Percentiles rank a stretch among this genome's conserved stretches.
Conservation (phyloP, 768 basidiomycete genomes). For the Mycena leptocephala region DNA sequence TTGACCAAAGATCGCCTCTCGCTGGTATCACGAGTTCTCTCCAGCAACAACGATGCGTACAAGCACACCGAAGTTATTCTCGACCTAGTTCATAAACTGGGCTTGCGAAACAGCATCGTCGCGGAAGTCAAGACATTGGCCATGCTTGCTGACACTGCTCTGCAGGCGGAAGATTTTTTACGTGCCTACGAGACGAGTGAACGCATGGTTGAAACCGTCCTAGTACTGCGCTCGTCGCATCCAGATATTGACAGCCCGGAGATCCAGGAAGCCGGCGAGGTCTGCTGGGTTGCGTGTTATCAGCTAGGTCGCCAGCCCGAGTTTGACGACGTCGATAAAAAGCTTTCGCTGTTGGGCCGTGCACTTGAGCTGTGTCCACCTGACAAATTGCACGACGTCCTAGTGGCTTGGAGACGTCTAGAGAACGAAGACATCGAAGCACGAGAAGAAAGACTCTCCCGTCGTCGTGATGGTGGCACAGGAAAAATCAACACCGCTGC, state of each 20-base stretch:
- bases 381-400: constrained; percentile 84
- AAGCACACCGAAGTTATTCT: constrained; percentile 94
- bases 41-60: constrained; percentile 89
- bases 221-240: constrained; percentile 59
- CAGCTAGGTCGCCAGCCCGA: constrained; percentile 90
- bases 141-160: constrained; percentile 93
- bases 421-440: constrained; percentile 76
- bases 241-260: constrained; percentile 54
- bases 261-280: constrained; percentile 77
- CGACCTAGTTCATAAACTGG: constrained; percentile 92
- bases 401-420: constrained; percentile 82
- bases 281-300: constrained; percentile 93
- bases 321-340: constrained; percentile 77
- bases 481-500: constrained; percentile 40
- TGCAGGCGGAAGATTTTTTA: constrained; percentile 85
- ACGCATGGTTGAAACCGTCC: constrained; percentile 78
- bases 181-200: constrained; percentile 82
- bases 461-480: constrained; percentile 42
- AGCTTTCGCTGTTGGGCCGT: constrained; percentile 81
- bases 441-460: constrained; percentile 61
- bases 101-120: constrained; percentile 79
- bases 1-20: constrained; percentile 91
- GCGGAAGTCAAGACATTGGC: constrained; percentile 88
- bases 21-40: constrained; percentile 90
- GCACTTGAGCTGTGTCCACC: constrained; percentile 91